Conservation (phyloP, 1,284 basidiomycete species). For the Gymnopus androsaceus region DNA sequence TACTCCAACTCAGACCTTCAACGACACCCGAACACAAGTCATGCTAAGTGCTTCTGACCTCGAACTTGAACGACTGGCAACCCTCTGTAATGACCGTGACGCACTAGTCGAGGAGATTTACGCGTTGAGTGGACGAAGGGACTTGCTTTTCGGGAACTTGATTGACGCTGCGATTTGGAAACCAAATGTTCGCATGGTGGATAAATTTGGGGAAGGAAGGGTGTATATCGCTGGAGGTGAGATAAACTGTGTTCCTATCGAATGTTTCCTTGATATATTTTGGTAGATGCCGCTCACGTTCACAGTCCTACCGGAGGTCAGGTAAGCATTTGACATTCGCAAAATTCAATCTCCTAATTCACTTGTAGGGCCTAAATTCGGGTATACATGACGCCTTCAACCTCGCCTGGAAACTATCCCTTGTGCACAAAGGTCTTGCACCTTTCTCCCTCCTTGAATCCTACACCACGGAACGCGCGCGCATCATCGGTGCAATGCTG, state of each 20-base stretch:
- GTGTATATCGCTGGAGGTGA: constrained; percentile 20
- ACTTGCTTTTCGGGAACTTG: constrained; percentile 30
- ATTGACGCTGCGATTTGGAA: constrained; percentile 21
- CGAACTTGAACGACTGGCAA: background rate
- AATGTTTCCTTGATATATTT: background rate
- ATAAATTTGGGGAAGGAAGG: constrained; percentile 16
- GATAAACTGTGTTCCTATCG: background rate
- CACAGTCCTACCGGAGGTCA: constrained; percentile 39
- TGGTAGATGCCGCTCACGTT: constrained; percentile 31
- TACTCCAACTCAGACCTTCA: background rate
- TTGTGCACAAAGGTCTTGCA: constrained; percentile 28
- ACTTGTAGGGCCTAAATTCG: constrained; percentile 41
- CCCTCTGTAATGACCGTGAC: constrained; percentile 11
- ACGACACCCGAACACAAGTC: background rate
- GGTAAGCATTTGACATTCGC: no score
- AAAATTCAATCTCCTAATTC: no score
- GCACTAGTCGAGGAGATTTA: constrained; percentile 22
- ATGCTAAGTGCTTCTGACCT: background rate
- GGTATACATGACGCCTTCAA: constrained; percentile 39
- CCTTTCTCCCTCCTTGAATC: constrained; percentile 28
- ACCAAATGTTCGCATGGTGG: constrained; percentile 16
- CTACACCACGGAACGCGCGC: constrained; percentile 29
- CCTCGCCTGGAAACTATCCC: constrained; percentile 33
- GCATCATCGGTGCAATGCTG: constrained; percentile 33
- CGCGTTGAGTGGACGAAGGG: constrained; percentile 25